Evolutionary conservation across 2,329 filamentous ascomycete genomes (phyloP), one percentile per base, ranked within the genome.

Genomic region (Dactylellina parvicollis): DNA sequence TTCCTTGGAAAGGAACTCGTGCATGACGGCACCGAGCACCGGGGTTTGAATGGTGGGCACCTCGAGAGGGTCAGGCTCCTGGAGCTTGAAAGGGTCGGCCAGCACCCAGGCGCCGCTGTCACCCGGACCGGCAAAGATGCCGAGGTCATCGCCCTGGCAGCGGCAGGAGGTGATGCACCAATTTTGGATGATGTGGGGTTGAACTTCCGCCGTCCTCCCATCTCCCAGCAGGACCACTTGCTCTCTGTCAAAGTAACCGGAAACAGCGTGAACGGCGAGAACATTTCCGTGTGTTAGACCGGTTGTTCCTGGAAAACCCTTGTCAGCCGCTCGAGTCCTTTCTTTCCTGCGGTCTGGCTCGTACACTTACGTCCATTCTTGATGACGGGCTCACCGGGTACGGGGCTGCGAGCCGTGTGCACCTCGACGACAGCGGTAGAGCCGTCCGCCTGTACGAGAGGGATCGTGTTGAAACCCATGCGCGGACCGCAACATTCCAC

Each of bases 51-150:
- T 44, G 8, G 38, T 52, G 12, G 59, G 34, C 0, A 65, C 36
- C 4, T 10, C 14, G 4, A 47, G 22, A 0, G 20, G 16, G 18
- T 44, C 38, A 9, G 34, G 20, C 9, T 59, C 52, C 16, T 44
- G 46, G 18, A 46, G 46, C 26, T 46, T 34, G 3, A 10, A 12
- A 16, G 67, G 67, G 3, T 72, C 60, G 1, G 59, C 44, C 16
- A 72, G 36, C 46, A 72, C 47, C 67, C 67, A 72, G 12, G 67
- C 67, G 20, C 67, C 67, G 59, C 67, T 72, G 16, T 72, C 67
- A 10, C 67, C 67, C 1, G 59, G 59, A 1, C 42, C 54, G 4
- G 67, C 67, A 20, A 72, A 72, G 44, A 72, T 26, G 10, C 16
- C 42, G 50, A 60, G 36, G 14, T 62, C 34, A 12, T 12, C 24